phyloP scores from a whole-genome alignment of 345 rosid species.

The Psidium guajava region DNA sequence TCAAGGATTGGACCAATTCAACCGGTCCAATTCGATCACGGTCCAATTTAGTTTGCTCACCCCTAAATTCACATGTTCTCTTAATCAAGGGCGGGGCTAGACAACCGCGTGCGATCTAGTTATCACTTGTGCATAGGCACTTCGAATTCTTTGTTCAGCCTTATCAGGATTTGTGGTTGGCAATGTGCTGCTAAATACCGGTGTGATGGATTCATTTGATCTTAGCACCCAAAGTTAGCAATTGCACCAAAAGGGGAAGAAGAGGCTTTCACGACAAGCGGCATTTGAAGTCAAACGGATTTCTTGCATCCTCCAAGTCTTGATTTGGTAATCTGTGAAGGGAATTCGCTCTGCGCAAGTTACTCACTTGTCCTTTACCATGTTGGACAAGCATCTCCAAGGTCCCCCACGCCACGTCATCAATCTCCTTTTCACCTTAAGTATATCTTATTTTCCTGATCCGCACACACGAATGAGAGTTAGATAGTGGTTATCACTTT shows the following conservation, averaged over 20 bases:
- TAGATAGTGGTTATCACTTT: background rate
- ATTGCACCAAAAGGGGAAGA: background rate
- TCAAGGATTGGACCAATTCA: too few species aligned
- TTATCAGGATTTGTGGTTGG: background rate
- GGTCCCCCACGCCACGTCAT: background rate
- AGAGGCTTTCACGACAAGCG: background rate
- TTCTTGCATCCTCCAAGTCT: background rate
- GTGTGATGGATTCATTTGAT: background rate
- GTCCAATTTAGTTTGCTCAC: too few species aligned
- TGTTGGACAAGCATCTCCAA: background rate
- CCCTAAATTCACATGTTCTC: background rate
- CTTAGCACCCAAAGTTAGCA: background rate
- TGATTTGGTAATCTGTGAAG: background rate
- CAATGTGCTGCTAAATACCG: background rate
- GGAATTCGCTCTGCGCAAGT: background rate
- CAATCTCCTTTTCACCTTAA: background rate
- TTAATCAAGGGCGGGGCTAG: background rate
- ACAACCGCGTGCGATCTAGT: background rate
- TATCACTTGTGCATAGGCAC: background rate
- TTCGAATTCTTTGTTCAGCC: background rate
- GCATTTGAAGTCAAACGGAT: background rate
- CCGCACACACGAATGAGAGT: background rate
- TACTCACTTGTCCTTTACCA: background rate
- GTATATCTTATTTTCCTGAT: background rate
- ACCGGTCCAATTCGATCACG: too few species aligned